A percentile compares a stretch with the other conserved stretches of the same genome.
phyloP scores from a whole-genome alignment of 148 eudicot species.

The Bassia scoparia region DNA sequence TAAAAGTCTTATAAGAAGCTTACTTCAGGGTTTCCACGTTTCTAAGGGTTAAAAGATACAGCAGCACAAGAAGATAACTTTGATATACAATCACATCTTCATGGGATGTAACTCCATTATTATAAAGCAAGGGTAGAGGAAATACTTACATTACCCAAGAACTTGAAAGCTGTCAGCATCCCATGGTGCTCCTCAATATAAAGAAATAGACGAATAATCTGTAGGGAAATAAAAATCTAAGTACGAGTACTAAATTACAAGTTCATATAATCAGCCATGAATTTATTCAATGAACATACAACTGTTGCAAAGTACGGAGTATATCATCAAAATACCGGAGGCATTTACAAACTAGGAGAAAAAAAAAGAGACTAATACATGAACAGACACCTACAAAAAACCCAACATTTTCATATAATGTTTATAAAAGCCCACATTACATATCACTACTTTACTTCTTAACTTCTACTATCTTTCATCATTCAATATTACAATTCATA shows the following conservation, averaged over 20 bases:
- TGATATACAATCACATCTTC: neutral
- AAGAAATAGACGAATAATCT: conserved; percentile 77
- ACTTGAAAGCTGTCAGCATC: conserved; percentile 70
- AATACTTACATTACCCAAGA: conserved; percentile 74
- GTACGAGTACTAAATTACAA: neutral
- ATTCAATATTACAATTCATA: too few species aligned
- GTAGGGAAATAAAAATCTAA: conserved; percentile 31
- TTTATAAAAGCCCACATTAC: too few species aligned
- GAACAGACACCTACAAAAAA: neutral
- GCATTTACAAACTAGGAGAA: neutral
- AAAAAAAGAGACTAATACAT: neutral
- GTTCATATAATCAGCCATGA: neutral
- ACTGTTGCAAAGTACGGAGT: conserved; percentile 3
- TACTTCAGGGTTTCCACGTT: too few species aligned
- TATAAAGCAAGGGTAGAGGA: neutral
- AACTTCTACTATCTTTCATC: too few species aligned
- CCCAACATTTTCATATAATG: too few species aligned
- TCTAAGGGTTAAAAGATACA: neutral
- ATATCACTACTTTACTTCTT: too few species aligned
- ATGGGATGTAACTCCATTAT: neutral
- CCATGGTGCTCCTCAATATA: conserved; percentile 80
- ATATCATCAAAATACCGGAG: neutral
- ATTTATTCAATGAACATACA: neutral
- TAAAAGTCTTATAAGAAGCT: too few species aligned
- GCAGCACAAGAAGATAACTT: neutral